These are phyloP conservation scores for Alternaria novae-zelandiae DNA, from an alignment of 2,329 filamentous ascomycete species.

Conservation along the genomic window DNA sequence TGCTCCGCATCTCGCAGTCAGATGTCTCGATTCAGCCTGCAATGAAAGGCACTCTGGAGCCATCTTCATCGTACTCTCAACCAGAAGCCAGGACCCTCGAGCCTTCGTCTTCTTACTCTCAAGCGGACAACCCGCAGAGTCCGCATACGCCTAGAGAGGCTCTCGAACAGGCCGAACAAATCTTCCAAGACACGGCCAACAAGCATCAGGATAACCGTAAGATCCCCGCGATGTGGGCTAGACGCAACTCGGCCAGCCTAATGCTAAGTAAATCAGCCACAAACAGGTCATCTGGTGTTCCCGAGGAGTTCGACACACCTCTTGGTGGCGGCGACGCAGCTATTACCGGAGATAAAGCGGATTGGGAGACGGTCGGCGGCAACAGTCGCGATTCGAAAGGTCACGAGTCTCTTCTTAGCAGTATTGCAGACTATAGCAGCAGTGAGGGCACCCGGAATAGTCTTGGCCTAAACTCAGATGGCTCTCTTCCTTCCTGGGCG, in stretches of 20 bases:
- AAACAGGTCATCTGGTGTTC: constrained; percentile 6
- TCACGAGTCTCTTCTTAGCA: constrained; percentile 31
- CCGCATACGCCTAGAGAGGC: constrained; percentile 33
- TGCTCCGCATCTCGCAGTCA: constrained; percentile 33
- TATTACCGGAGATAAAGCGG: constrained; percentile 27
- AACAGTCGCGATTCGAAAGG: constrained; percentile 19
- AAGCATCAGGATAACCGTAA: constrained; percentile 7
- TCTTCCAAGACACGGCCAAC: constrained; percentile 29
- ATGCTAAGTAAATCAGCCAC: constrained; percentile 20
- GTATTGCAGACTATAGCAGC: constrained; percentile 45
- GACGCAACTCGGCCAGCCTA: constrained; percentile 34
- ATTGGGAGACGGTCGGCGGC: constrained; percentile 46
- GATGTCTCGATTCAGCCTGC: background rate
- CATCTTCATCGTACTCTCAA: constrained; percentile 35
- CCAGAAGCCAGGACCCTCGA: constrained; percentile 13
- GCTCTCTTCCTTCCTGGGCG: constrained; percentile 17
- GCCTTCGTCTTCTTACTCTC: constrained; percentile 40
- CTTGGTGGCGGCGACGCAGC: constrained; percentile 3
- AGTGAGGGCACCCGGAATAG: constrained; percentile 32
- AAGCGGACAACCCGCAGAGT: constrained; percentile 15
- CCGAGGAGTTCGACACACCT: background rate
- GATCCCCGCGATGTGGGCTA: constrained; percentile 45
- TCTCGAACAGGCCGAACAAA: constrained; percentile 38
- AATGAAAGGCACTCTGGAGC: constrained; percentile 13
- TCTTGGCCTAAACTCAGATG: constrained; percentile 17